A percentile compares a stretch with the other conserved stretches of the same genome.
These are phyloP conservation scores for Trebouxia sp. DNA, from an alignment of 139 green algal species.

Conservation along the genomic window DNA sequence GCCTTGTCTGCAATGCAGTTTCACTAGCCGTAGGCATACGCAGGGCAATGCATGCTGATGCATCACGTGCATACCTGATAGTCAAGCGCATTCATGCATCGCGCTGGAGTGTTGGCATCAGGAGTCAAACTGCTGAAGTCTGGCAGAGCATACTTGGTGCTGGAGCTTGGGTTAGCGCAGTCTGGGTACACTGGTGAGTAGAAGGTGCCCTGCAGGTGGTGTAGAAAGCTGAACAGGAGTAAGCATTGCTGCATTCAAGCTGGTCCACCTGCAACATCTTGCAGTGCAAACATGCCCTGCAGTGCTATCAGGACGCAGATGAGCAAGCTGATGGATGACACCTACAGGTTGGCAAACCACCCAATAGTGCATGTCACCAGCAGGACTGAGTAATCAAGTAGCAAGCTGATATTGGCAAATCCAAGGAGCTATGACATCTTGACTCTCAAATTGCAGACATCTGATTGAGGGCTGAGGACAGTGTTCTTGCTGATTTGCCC, in stretches of 20 bases:
- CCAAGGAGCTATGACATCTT: too few relatives aligned
- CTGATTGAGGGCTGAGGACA: too few relatives aligned
- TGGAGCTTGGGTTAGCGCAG: conserved; percentile 26
- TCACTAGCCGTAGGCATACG: neutral
- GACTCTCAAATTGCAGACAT: too few relatives aligned
- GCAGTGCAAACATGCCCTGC: too few relatives aligned
- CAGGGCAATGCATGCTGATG: neutral
- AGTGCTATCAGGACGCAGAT: too few relatives aligned
- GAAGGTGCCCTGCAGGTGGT: conserved; percentile 23
- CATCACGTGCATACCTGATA: neutral
- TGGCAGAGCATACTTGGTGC: conserved; percentile 24
- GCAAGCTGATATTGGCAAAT: too few relatives aligned
- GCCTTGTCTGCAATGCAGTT: too few relatives aligned
- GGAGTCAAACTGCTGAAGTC: conserved; percentile 9
- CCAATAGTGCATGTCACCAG: too few relatives aligned
- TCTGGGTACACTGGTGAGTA: conserved; percentile 31
- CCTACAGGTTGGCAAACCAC: too few relatives aligned
- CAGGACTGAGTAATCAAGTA: too few relatives aligned
- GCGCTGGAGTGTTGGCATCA: conserved; percentile 3
- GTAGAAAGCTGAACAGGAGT: neutral
- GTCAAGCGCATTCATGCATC: conserved; percentile 16
- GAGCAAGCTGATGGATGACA: too few relatives aligned
- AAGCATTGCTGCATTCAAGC: neutral
- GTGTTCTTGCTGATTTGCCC: neutral
- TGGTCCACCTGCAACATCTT: neutral